Percentiles rank a stretch among this genome's conserved stretches.
These are phyloP conservation scores for Diaporthe nobilis DNA, from an alignment of 2,329 filamentous ascomycete genomes.

Conservation along the genomic window DNA sequence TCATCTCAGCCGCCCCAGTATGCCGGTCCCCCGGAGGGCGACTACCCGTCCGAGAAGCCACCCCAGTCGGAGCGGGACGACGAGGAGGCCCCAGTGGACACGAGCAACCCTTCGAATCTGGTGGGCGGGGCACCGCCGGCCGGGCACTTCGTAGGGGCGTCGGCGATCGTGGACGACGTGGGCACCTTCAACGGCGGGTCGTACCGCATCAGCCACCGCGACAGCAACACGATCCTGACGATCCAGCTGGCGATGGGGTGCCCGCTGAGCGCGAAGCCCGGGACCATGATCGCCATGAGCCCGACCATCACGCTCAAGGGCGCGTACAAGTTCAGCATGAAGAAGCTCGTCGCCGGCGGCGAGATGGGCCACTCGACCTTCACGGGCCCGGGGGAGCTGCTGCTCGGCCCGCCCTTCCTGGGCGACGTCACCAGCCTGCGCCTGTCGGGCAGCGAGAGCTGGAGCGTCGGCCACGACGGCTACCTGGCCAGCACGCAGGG, in stretches of 20 bases:
- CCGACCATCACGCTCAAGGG: conserved; percentile 88
- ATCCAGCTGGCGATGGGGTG: conserved; percentile 92
- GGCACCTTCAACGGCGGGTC: conserved; percentile 98
- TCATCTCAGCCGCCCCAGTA: conserved; percentile 50
- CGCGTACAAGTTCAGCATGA: conserved; percentile 86
- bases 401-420: conserved; percentile 66
- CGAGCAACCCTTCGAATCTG: conserved; percentile 52
- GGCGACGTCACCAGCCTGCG: conserved; percentile 65
- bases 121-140: conserved; percentile 57
- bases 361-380: conserved; percentile 85
- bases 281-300: conserved; percentile 94
- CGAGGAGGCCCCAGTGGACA: conserved; percentile 47
- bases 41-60: conserved; percentile 49
- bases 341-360: conserved; percentile 88
- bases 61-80: conserved; percentile 42
- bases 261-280: conserved; percentile 84
- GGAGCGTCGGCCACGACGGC: conserved; percentile 89
- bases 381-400: conserved; percentile 90
- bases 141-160: conserved; percentile 74
- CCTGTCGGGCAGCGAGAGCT: conserved; percentile 78
- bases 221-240: conserved; percentile 91
- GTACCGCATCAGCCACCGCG: conserved; percentile 92
- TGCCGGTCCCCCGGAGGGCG: conserved; percentile 45
- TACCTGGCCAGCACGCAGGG: conserved; percentile 90
- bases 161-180: conserved; percentile 81